Conservation (phyloP, 257 asterid species). For the Asclepias syriaca region DNA sequence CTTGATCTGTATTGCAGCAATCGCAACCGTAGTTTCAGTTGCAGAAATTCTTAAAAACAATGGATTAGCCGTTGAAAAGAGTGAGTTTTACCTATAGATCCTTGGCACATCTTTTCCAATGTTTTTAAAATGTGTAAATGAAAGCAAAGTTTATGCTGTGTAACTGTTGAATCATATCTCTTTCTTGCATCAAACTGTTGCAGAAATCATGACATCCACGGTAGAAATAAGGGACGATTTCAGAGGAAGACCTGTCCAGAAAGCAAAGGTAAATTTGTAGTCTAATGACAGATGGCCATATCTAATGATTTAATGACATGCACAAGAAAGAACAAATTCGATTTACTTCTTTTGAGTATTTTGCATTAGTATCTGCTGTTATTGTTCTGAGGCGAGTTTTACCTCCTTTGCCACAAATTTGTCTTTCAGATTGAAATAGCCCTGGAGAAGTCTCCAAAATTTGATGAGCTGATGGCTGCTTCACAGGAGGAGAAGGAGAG, state of each 20-base stretch:
- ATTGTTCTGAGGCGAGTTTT: background rate
- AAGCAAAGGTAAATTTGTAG: slow-evolving; percentile 56
- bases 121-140: background rate
- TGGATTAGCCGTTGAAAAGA: slow-evolving; percentile 87
- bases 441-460: slow-evolving; percentile 65
- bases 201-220: slow-evolving; percentile 76
- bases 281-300: background rate
- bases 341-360: too few species aligned
- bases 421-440: slow-evolving; percentile 57
- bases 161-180: background rate
- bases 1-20: slow-evolving; percentile 45
- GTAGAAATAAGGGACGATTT: slow-evolving; percentile 82
- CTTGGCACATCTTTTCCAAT: background rate
- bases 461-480: slow-evolving; percentile 63
- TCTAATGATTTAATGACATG: background rate
- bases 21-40: slow-evolving; percentile 72
- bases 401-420: background rate
- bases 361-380: background rate
- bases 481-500: slow-evolving; percentile 32
- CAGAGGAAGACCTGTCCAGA: slow-evolving; percentile 69
- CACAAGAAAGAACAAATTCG: background rate
- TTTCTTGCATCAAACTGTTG: slow-evolving; percentile 12
- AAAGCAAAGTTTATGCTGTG: background rate
- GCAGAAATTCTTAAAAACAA: slow-evolving; percentile 87
- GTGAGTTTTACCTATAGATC: slow-evolving; percentile 39